These are phyloP conservation scores for Trichoderma koningiopsis DNA, from an alignment of 2,329 filamentous ascomycete genomes.

Conservation along the genomic window DNA sequence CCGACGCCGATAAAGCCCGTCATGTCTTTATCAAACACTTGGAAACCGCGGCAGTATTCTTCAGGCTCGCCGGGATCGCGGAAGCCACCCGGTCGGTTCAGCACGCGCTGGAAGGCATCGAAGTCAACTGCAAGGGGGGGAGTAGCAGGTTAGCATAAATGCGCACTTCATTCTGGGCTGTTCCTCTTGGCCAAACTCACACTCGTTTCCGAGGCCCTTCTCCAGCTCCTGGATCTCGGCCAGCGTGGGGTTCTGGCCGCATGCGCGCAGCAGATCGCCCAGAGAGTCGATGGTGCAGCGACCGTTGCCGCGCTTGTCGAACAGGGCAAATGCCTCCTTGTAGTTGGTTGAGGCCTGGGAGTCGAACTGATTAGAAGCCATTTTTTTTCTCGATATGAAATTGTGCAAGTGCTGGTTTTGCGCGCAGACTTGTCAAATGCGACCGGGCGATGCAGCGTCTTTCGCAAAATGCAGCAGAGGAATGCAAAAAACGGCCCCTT, in stretches of 20 bases:
- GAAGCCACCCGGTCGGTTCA: constrained; percentile 97
- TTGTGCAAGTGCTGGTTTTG: constrained; percentile 9
- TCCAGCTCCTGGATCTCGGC: constrained; percentile 91
- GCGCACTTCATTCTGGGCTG: not conserved
- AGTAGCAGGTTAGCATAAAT: constrained; percentile 25
- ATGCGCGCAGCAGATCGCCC: constrained; percentile 92
- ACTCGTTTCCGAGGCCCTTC: constrained; percentile 85
- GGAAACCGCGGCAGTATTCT: constrained; percentile 97
- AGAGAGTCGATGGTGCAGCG: constrained; percentile 84
- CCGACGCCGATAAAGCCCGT: constrained; percentile 97
- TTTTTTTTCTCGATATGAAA: constrained; percentile 31
- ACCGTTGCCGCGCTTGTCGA: constrained; percentile 98
- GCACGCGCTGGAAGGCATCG: constrained; percentile 92
- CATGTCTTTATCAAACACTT: constrained; percentile 99
- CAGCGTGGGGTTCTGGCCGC: constrained; percentile 96
- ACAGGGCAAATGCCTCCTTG: constrained; percentile 99
- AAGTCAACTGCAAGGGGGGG: constrained; percentile 74
- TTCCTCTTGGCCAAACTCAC: constrained; percentile 58
- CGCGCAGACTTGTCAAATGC: not conserved
- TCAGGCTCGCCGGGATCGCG: constrained; percentile 96
- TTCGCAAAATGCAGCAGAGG: not conserved
- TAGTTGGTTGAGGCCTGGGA: constrained; percentile 87
- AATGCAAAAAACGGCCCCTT: not conserved
- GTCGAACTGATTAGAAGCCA: constrained; percentile 57
- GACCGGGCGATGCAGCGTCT: constrained; percentile 8